Base-by-base conservation (phyloP, 495 filamentous ascomycete species). In the Daldinia bambusicola region DNA sequence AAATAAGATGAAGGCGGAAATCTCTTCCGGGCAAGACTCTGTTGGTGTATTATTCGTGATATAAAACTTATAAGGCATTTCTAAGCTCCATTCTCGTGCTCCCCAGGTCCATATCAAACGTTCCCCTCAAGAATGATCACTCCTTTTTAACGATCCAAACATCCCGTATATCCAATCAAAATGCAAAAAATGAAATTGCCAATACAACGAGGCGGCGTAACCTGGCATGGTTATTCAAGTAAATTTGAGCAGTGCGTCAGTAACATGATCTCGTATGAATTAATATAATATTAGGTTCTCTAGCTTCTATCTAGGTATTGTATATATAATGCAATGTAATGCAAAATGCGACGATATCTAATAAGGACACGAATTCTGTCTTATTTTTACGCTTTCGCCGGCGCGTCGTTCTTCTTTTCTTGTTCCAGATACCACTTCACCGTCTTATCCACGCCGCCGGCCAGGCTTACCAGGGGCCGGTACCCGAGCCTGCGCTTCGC, bases 401-500 rank as follows among this genome's bases (percentile, higher is more conserved):
- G 16, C 31, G 26, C 20, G 36, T 55, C 20, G 36, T 55, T 70
- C 59, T 80, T 78, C 72, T 81, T 79, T 70, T 81, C 77, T 75
- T 83, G 80, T 43, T 91, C 89, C 65, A 91, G 69, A 34, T 88
- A 86, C 80, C 87, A 91, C 61, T 85, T 83, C 37, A 94, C 91
- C 2, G 88, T 88, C 76, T 89, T 87, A 66, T 83, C 82, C 55
- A 96, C 84, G 6, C 91, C 94, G 67, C 96, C 92, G 50, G 92
- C 84, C 66, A 97, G 79, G 20, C 82, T 81, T n/a, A 93, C 86
- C 31, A 95, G 77, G 3, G 94, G 92, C 71, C 76, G 61, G 78
- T 97, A 97, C 26, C 92, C 91, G 57, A 97, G 81, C 72, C 92
- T 79, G 72, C 76, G 82, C 83, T 89, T 93, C 55, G 94, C 94